Base-by-base conservation (phyloP, 768 basidiomycete species). In the Suillus fuscotomentosus region DNA sequence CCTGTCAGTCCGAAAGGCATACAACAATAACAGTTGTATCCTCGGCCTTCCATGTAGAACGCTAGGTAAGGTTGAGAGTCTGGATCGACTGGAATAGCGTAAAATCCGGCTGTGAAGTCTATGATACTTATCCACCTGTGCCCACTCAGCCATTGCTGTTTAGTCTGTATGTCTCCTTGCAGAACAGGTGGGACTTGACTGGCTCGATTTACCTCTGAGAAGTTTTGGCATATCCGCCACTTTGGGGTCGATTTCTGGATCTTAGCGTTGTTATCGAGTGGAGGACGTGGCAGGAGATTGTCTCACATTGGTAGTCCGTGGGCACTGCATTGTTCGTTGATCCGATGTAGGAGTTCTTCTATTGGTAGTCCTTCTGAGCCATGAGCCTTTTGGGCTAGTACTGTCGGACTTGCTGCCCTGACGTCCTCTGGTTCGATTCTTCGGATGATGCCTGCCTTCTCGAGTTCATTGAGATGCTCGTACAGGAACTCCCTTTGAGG, bases 331-430 rank as follows among this genome's bases (percentile, higher is more conserved):
- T 66, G 47, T n/a, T 70, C 66, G 63, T 82, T 80, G 9, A 79
- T 70, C 0, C 48, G 13, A 42, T 74, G 73, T 38, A 74, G 67
- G 0, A 82, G 72, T 42, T 81, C 78, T 2, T 78, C 77, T 1
- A 76, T 31, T 0, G 72, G 67, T 1, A 80, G 60, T 0, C 79
- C 77, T 0, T 63, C 69, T 0, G 68, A 67, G 5, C 75, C 70
- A 22, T 78, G 76, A 11, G 68, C 76, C 60, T 83, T 82, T 63
- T 75, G 69, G 0, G 77, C 80, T 1, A 84, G 67, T 0, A 71
- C 78, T 0, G 75, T 80, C 0, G 71, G 72, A 0, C 60, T 54
- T 5, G 51, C 63, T 15, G 61, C 69, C 53, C 66, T 34, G 6
- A 34, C 34, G 34, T 34, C 34, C 6, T 34, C 34, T 34, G 34